phyloP scores from a whole-genome alignment of 192 early-diverging fungal species.

The Coemansia aciculifera region DNA sequence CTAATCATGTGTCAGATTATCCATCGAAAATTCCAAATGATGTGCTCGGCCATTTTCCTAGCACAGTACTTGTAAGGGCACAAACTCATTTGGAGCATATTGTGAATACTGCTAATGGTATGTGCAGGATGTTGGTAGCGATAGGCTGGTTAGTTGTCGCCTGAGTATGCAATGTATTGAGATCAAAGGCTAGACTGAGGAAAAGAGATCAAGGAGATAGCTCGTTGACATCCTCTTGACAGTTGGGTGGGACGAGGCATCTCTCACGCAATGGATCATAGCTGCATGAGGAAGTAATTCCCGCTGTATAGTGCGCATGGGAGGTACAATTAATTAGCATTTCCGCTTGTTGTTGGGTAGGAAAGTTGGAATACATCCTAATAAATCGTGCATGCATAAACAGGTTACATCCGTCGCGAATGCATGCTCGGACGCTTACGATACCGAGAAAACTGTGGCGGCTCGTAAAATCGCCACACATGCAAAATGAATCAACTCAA shows the following conservation, averaged over 20 bases:
- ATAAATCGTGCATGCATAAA: constrained; percentile 2
- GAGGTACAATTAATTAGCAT: not conserved
- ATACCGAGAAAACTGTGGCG: not conserved
- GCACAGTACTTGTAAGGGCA: no score
- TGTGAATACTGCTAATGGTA: not conserved
- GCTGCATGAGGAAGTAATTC: not conserved
- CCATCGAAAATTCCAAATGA: not conserved
- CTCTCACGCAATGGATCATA: not conserved
- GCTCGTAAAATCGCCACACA: not conserved
- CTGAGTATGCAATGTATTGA: not conserved
- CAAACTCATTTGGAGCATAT: not conserved
- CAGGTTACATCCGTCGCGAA: not conserved
- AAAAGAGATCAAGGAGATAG: not conserved
- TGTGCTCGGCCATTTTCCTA: not conserved
- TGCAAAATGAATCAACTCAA: not conserved
- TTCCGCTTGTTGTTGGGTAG: not conserved
- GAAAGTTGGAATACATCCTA: not conserved
- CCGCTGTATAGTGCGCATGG: not conserved
- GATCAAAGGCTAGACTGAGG: not conserved
- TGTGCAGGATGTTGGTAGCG: not conserved
- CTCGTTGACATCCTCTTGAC: not conserved
- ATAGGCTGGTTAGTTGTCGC: not conserved
- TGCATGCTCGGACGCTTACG: not conserved
- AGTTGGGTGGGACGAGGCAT: not conserved
- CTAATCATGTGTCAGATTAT: not conserved